These are phyloP conservation scores for Aegilops speltoides DNA, from an alignment of 176 grass and related monocot genomes.

Conservation along the genomic window DNA sequence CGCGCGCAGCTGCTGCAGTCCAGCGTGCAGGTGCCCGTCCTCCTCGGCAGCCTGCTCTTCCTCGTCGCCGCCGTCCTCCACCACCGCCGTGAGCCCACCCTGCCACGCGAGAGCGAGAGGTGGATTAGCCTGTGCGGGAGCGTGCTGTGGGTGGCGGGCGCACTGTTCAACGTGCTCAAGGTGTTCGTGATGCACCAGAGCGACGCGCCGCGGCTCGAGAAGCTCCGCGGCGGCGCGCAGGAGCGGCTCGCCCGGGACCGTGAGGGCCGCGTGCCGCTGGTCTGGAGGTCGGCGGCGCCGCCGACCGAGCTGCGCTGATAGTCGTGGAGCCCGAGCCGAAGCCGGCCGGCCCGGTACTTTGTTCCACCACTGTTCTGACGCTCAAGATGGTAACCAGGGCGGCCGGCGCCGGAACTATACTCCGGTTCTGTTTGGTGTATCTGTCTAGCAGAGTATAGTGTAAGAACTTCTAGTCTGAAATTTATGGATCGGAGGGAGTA, in stretches of 20 bases:
- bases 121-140: constrained; percentile 56
- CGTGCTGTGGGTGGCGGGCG: constrained; percentile 56
- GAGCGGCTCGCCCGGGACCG: constrained; percentile 63
- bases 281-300: constrained; percentile 10
- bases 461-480: no score
- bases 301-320: constrained; percentile 19
- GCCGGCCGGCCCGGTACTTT: no score
- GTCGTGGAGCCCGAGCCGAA: not conserved
- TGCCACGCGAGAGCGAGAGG: constrained; percentile 14
- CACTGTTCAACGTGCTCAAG: constrained; percentile 61
- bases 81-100: not conserved
- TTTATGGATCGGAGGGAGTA: no score
- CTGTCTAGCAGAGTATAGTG: no score
- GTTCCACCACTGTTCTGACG: no score
- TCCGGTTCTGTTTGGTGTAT: no score
- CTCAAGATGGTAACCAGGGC: no score
- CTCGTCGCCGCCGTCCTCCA: constrained; percentile 53
- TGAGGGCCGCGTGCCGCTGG: constrained; percentile 49
- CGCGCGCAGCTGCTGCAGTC: constrained; percentile 82
- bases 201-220: constrained; percentile 67
- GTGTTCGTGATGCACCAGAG: constrained; percentile 72
- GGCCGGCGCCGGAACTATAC: no score
- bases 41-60: constrained; percentile 81
- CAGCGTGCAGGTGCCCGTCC: constrained; percentile 61
- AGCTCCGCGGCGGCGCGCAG: constrained; percentile 80